phyloP scores from a whole-genome alignment of 2,329 filamentous ascomycete species.

The Colletotrichum cuscutae region DNA sequence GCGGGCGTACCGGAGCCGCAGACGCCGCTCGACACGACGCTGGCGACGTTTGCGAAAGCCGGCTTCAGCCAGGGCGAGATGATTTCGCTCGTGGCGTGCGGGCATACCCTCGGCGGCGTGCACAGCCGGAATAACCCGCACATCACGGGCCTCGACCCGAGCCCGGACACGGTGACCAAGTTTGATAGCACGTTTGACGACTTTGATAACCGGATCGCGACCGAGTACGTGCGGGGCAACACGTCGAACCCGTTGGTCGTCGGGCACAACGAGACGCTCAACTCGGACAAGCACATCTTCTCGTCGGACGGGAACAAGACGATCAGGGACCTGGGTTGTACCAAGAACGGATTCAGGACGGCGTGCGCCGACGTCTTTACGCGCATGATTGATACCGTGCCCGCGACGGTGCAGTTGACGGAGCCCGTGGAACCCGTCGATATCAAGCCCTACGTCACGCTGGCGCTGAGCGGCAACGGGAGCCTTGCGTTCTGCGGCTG shows the following conservation, averaged over 20 bases:
- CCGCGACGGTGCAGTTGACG: conserved; percentile 41
- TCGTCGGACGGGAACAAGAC: conserved; percentile 48
- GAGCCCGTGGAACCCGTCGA: conserved; percentile 43
- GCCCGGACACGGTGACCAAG: conserved; percentile 45
- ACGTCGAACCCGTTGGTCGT: conserved; percentile 38
- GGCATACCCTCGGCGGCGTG: conserved; percentile 41
- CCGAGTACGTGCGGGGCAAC: conserved; percentile 36
- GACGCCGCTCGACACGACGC: conserved; percentile 37
- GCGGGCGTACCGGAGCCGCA: conserved; percentile 41
- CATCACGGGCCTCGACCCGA: conserved; percentile 33
- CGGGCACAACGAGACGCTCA: conserved; percentile 38
- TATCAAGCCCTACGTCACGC: conserved; percentile 43
- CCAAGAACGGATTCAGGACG: conserved; percentile 48
- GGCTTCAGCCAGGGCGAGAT: conserved; percentile 40
- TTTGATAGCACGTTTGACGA: conserved; percentile 43
- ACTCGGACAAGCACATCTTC: conserved; percentile 39
- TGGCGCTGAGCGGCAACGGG: conserved; percentile 42
- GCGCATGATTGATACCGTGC: conserved; percentile 49
- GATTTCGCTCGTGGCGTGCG: conserved; percentile 41
- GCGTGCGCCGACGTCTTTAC: conserved; percentile 43
- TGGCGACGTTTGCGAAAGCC: conserved; percentile 36
- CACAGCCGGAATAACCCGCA: conserved; percentile 40
- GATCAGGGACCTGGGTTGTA: conserved; percentile 49
- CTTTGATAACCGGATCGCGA: conserved; percentile 39
- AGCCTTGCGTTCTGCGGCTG: conserved; percentile 40